Conservation (phyloP, 805 yeast genomes). For the Metschnikowia sp. region DNA sequence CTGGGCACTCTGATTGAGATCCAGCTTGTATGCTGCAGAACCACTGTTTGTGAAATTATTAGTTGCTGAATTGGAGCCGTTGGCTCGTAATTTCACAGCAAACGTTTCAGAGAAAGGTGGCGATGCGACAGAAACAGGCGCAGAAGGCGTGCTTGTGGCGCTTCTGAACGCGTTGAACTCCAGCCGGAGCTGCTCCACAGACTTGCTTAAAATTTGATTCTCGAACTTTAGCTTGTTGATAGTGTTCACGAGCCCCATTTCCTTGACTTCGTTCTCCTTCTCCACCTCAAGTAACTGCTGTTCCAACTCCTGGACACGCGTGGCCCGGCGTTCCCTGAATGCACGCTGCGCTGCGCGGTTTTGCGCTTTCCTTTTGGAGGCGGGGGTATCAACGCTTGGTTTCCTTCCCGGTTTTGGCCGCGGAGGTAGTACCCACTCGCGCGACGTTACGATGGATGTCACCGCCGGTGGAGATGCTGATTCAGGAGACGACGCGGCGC, state of each 20-base stretch:
- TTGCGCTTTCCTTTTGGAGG: conserved; percentile 83
- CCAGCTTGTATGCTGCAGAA: conserved; percentile 11
- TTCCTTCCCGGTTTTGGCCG: conserved; percentile 61
- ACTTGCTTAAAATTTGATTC: conserved; percentile 41
- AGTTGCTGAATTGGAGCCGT: neutral
- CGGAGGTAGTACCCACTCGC: conserved; percentile 60
- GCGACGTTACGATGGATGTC: conserved; percentile 54
- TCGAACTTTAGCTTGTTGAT: conserved; percentile 47
- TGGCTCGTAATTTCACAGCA: neutral
- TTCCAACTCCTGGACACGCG: conserved; percentile 75
- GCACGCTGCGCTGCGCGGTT: conserved; percentile 94
- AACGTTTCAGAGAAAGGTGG: conserved; percentile 4
- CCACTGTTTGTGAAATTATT: neutral
- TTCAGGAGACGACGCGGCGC: conserved; percentile 17
- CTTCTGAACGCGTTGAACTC: conserved; percentile 25
- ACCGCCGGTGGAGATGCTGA: conserved; percentile 15
- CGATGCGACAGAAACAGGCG: conserved; percentile 1
- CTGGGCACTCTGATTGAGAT: conserved; percentile 19
- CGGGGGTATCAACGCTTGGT: conserved; percentile 74
- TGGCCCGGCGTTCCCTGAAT: conserved; percentile 82
- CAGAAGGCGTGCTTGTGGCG: conserved; percentile 1
- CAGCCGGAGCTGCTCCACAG: conserved; percentile 39
- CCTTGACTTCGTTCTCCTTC: conserved; percentile 59
- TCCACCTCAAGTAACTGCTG: conserved; percentile 63
- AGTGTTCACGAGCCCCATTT: conserved; percentile 50